A percentile compares a stretch with the other conserved stretches of the same genome.
Evolutionary conservation across 345 rosid genomes (phyloP).

Genomic region (Camelina laxa): DNA sequence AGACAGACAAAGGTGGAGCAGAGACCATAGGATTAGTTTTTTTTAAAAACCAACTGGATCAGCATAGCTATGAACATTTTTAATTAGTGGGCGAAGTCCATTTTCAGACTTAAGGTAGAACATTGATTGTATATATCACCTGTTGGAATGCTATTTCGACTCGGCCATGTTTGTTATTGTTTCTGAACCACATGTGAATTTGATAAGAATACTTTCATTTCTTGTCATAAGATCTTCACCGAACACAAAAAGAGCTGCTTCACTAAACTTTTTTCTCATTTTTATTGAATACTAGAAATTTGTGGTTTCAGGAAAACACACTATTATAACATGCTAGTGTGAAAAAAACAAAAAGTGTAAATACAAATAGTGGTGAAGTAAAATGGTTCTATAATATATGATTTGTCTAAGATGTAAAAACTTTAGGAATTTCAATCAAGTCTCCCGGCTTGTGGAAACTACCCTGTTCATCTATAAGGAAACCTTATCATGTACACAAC

Average conservation of each 20-base stretch:
- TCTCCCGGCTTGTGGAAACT: constrained; percentile 27
- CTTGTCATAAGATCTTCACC: neutral
- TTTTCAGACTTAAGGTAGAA: too few species aligned
- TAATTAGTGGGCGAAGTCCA: neutral
- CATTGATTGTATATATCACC: too few species aligned
- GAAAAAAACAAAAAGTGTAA: neutral
- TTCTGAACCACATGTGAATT: neutral
- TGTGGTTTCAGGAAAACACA: neutral
- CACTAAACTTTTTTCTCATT: neutral
- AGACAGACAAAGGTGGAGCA: neutral
- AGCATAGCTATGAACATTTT: neutral
- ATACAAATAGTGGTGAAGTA: neutral
- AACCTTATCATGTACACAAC: constrained; percentile 37
- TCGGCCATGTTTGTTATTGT: neutral
- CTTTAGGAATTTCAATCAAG: constrained; percentile 13
- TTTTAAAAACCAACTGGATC: neutral
- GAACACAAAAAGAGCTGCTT: neutral
- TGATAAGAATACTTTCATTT: neutral
- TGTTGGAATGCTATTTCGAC: neutral
- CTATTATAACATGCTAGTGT: neutral
- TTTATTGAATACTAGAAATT: neutral
- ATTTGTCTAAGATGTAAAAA: constrained; percentile 16
- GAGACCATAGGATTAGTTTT: neutral
- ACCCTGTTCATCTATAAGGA: constrained; percentile 36
- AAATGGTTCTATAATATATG: constrained; percentile 1